Evolutionary conservation across 371 early-diverging fungal genomes (phyloP).

Genomic region (Funneliformis caledonium): DNA sequence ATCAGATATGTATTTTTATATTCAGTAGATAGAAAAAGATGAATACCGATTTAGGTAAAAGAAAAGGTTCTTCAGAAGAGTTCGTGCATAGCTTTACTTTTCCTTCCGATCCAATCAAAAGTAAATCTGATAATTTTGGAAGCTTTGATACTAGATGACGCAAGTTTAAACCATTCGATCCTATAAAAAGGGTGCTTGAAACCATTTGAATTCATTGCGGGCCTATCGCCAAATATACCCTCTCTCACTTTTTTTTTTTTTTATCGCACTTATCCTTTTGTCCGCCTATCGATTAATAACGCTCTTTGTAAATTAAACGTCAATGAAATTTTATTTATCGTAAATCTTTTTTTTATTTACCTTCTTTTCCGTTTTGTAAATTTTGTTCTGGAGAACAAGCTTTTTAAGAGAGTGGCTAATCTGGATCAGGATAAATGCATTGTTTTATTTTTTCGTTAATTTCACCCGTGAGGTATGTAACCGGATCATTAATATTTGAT

Average conservation of each 20-base stretch:
- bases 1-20: not conserved
- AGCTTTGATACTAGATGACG: not conserved
- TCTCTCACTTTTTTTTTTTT: not conserved
- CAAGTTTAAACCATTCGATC: not conserved
- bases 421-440: no score
- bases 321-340: no score
- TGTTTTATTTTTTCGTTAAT: not conserved
- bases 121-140: not conserved
- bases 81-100: not conserved
- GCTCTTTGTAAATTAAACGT: not conserved
- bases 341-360: no score
- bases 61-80: not conserved
- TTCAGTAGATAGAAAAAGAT: not conserved
- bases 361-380: no score
- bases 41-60: not conserved
- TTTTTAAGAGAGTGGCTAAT: no score
- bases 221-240: not conserved
- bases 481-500: no score
- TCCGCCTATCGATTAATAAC: not conserved
- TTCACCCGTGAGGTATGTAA: no score
- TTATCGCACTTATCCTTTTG: not conserved
- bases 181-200: not conserved
- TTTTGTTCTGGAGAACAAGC: no score
- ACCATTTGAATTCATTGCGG: not conserved
- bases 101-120: not conserved